Evolutionary conservation across 768 basidiomycete genomes (phyloP).

Genomic region (Tricholomella constricta): DNA sequence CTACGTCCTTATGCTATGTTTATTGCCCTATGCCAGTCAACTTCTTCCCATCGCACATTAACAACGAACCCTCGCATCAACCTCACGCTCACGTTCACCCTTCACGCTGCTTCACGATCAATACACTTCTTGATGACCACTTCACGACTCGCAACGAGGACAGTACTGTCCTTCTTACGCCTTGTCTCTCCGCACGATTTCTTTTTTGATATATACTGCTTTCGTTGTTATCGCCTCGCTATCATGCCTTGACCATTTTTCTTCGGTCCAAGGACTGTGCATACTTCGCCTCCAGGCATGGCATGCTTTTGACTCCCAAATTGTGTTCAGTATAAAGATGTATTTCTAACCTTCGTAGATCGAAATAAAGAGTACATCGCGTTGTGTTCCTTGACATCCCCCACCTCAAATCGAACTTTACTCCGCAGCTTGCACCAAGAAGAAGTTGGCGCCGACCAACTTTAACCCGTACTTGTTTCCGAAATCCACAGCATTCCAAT

Average conservation of each 20-base stretch:
- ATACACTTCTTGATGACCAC: slow-evolving; percentile 11
- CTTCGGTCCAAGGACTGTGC: slow-evolving; percentile 12
- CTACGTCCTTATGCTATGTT: slow-evolving; percentile 14
- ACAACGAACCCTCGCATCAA: slow-evolving; percentile 1
- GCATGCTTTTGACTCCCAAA: slow-evolving; percentile 4
- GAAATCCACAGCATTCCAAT: slow-evolving; percentile 59
- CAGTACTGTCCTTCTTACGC: neutral
- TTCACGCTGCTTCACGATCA: slow-evolving; percentile 16
- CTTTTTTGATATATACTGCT: slow-evolving; percentile 7
- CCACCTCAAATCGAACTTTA: neutral
- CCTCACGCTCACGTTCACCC: neutral
- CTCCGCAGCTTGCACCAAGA: slow-evolving; percentile 40
- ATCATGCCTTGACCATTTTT: slow-evolving; percentile 6
- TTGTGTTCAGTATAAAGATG: slow-evolving; percentile 12
- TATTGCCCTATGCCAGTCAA: slow-evolving; percentile 9
- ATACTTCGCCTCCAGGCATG: slow-evolving; percentile 6
- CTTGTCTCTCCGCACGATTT: neutral
- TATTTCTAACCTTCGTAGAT: slow-evolving; percentile 13
- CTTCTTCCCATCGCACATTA: neutral
- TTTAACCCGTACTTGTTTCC: slow-evolving; percentile 51
- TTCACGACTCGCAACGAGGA: slow-evolving; percentile 11
- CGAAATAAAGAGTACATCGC: slow-evolving; percentile 11
- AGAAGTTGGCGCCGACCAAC: slow-evolving; percentile 62
- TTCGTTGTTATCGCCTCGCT: slow-evolving; percentile 15
- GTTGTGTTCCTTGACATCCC: neutral